Conservation (phyloP, 169 alveolate genomes). For the Perkinsus olseni region DNA sequence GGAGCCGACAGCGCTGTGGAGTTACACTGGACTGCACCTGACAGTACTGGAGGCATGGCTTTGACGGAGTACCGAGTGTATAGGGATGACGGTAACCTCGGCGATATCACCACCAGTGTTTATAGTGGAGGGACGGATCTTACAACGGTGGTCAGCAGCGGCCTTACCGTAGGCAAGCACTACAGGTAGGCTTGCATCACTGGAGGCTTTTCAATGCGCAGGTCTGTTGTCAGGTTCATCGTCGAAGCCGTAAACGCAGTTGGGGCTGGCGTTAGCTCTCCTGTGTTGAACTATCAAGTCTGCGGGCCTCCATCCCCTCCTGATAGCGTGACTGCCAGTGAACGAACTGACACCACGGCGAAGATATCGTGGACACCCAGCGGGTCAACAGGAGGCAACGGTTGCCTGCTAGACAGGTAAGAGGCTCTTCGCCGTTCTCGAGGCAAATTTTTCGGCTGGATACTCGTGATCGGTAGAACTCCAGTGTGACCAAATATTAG, state of each 20-base stretch:
- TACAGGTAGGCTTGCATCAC: not conserved
- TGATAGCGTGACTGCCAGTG: not conserved
- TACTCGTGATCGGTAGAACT: no score
- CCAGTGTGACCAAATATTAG: no score
- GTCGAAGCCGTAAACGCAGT: conserved; percentile 8
- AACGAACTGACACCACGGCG: not conserved
- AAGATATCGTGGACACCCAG: not conserved
- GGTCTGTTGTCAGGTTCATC: conserved; percentile 1
- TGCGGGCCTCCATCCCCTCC: not conserved
- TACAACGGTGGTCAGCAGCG: not conserved
- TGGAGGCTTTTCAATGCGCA: not conserved
- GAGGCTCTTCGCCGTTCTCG: not conserved
- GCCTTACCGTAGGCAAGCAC: not conserved
- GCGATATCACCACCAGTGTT: not conserved
- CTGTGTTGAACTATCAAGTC: conserved; percentile 1
- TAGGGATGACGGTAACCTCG: conserved; percentile 4
- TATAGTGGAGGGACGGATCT: not conserved
- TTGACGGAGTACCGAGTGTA: conserved; percentile 2
- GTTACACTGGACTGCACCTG: conserved; percentile 8
- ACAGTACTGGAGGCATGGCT: not conserved
- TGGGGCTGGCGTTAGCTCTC: not conserved
- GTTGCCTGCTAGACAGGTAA: not conserved
- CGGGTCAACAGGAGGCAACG: not conserved
- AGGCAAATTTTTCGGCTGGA: no score
- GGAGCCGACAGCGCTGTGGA: not conserved